Evolutionary conservation across 805 yeast genomes (phyloP).

Genomic region (Saccharomycopsis olivae): DNA sequence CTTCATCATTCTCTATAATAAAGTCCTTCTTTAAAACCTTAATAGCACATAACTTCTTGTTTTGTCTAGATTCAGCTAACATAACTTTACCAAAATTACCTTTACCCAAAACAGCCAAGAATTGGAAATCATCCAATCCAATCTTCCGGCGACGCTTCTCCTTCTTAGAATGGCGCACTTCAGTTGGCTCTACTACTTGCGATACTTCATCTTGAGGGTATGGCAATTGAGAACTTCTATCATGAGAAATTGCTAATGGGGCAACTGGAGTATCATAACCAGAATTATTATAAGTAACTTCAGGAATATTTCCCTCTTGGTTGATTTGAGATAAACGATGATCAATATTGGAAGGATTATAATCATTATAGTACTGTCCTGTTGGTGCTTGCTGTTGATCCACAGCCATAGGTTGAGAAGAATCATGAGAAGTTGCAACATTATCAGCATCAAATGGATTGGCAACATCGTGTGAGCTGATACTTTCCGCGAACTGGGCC

Average conservation of each 20-base stretch:
- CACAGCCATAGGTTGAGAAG: too few species aligned
- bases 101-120: slow-evolving; percentile 90
- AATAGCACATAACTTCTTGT: slow-evolving; percentile 80
- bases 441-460: slow-evolving; percentile 12
- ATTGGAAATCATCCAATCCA: slow-evolving; percentile 91
- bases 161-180: slow-evolving; percentile 4
- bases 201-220: not conserved
- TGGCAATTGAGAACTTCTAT: slow-evolving; percentile 5
- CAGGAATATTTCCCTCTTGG: too few species aligned
- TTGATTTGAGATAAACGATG: slow-evolving; percentile 12
- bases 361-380: slow-evolving; percentile 9
- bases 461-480: slow-evolving; percentile 2
- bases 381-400: not conserved
- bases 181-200: slow-evolving; percentile 16
- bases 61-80: slow-evolving; percentile 87
- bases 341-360: slow-evolving; percentile 9
- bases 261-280: slow-evolving; percentile 2
- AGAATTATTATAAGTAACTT: not conserved
- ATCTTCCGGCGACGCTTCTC: slow-evolving; percentile 48
- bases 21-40: slow-evolving; percentile 94
- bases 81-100: slow-evolving; percentile 98
- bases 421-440: not conserved
- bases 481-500: slow-evolving; percentile 5
- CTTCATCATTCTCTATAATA: slow-evolving; percentile 91
- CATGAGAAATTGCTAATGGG: slow-evolving; percentile 15